These are phyloP conservation scores for Termitomyces sp. DNA, from an alignment of 768 basidiomycete genomes.

Conservation along the genomic window DNA sequence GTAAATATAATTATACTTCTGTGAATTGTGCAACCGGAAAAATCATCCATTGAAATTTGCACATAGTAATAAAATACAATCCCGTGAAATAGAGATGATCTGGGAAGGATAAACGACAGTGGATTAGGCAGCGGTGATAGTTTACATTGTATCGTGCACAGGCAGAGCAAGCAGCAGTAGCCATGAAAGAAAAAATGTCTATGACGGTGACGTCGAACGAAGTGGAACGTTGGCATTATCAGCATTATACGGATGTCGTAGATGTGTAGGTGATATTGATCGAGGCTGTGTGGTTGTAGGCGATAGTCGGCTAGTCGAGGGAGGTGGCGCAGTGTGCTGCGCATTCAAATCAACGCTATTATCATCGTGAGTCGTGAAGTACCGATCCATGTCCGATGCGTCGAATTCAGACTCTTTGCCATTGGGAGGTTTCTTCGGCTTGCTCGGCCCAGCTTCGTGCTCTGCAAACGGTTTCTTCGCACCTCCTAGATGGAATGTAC, in stretches of 20 bases:
- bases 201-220: background rate
- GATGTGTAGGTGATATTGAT: background rate
- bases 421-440: background rate
- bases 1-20: background rate
- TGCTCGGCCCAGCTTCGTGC: background rate
- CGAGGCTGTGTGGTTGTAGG: background rate
- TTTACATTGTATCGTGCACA: conserved; percentile 2
- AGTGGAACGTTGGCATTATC: background rate
- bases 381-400: conserved; percentile 66
- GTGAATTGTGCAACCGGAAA: background rate
- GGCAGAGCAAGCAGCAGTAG: background rate
- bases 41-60: background rate
- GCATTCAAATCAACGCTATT: conserved; percentile 1
- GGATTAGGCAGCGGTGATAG: background rate
- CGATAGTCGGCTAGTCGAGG: background rate
- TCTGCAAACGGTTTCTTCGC: conserved; percentile 20
- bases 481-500: conserved; percentile 56
- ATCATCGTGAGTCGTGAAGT: conserved; percentile 45
- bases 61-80: conserved; percentile 3
- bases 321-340: background rate
- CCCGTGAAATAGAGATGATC: background rate
- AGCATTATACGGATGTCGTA: conserved; percentile 1
- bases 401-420: conserved; percentile 40
- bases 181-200: background rate
- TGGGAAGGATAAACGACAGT: background rate